Conservation (phyloP, 495 filamentous ascomycete species). For the Xylaria acuta region DNA sequence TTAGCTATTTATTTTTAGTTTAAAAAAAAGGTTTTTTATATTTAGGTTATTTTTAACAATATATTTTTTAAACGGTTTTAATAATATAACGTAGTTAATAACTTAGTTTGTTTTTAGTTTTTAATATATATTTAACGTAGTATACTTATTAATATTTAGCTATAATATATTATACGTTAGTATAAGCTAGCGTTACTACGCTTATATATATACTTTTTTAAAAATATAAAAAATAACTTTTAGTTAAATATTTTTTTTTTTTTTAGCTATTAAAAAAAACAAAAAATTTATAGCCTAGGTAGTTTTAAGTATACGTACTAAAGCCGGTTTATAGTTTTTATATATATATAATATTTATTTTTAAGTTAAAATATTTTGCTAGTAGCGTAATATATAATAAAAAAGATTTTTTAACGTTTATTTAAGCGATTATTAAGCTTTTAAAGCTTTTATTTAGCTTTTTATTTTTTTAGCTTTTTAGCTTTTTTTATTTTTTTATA, state of each 20-base stretch:
- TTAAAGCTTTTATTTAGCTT: too few relatives aligned
- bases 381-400: background rate
- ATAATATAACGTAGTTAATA: background rate
- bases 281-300: background rate
- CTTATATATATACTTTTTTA: background rate
- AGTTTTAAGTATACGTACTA: background rate
- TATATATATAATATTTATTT: background rate
- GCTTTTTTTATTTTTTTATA: background rate
- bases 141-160: too few relatives aligned
- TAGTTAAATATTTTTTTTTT: background rate
- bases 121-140: too few relatives aligned
- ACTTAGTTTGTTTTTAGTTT: too few relatives aligned
- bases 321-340: background rate
- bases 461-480: too few relatives aligned
- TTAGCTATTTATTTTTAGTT: too few relatives aligned
- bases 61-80: background rate
- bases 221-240: slow-evolving; percentile 4
- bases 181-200: too few relatives aligned
- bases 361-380: background rate
- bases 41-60: background rate
- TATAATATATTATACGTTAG: too few relatives aligned
- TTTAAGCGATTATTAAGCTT: too few relatives aligned
- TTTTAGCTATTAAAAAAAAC: too few relatives aligned
- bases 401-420: background rate
- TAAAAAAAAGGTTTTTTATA: too few relatives aligned